phyloP scores from a whole-genome alignment of 495 filamentous ascomycete species.

The Hypoxylon perforatum region DNA sequence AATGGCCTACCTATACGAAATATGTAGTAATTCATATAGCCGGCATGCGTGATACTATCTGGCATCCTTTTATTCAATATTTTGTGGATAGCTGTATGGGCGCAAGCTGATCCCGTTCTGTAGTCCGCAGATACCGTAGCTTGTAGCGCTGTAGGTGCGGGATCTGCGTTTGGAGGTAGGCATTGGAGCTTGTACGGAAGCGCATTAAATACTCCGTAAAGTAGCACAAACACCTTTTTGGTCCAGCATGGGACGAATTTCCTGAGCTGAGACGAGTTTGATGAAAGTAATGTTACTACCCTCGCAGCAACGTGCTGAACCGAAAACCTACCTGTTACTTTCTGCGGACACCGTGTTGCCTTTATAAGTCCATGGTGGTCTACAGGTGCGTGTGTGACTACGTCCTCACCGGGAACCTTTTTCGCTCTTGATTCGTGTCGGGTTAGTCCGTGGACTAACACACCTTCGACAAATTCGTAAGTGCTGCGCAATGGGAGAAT shows the following conservation, averaged over 20 bases:
- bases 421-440: slow-evolving; percentile 4
- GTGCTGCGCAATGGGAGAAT: not conserved
- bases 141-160: slow-evolving; percentile 15
- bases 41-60: slow-evolving; percentile 14
- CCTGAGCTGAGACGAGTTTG: slow-evolving; percentile 23
- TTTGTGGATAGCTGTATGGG: slow-evolving; percentile 23
- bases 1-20: slow-evolving; percentile 27
- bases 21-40: slow-evolving; percentile 35
- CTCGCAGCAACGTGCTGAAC: slow-evolving; percentile 12
- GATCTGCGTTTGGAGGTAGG: slow-evolving; percentile 39
- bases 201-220: slow-evolving; percentile 32
- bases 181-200: slow-evolving; percentile 31
- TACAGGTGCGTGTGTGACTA: slow-evolving; percentile 5
- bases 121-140: slow-evolving; percentile 19
- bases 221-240: slow-evolving; percentile 4
- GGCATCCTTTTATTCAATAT: slow-evolving; percentile 6
- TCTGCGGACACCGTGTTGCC: slow-evolving; percentile 11
- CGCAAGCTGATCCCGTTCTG: slow-evolving; percentile 21
- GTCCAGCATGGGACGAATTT: slow-evolving; percentile 8
- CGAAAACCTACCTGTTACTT: slow-evolving; percentile 31
- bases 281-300: slow-evolving; percentile 16
- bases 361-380: slow-evolving; percentile 3
- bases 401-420: slow-evolving; percentile 13
- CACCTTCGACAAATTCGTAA: slow-evolving; percentile 21
- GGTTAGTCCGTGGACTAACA: slow-evolving; percentile 17